A percentile compares a stretch with the other conserved stretches of the same genome.
phyloP scores from a whole-genome alignment of 768 basidiomycete genomes.

The Lactifluus volemus region DNA sequence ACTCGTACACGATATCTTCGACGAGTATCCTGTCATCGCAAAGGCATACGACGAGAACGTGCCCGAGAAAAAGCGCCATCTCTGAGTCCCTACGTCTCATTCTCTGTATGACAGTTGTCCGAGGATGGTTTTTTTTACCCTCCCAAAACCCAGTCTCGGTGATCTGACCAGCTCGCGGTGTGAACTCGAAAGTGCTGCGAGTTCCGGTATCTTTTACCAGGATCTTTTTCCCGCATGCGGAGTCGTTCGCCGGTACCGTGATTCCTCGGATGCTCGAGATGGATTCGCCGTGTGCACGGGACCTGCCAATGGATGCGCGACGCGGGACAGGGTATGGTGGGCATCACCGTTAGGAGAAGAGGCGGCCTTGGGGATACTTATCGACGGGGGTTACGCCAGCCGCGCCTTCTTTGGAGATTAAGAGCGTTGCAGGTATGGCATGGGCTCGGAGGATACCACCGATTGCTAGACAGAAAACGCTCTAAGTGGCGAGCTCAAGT shows the following conservation, averaged over 20 bases:
- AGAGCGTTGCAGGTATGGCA: constrained; percentile 44
- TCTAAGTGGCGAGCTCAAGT: too few relatives aligned
- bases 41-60: constrained; percentile 92
- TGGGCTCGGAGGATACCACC: too few relatives aligned
- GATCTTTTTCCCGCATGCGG: constrained; percentile 68
- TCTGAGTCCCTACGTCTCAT: background rate
- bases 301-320: constrained; percentile 35
- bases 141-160: constrained; percentile 97
- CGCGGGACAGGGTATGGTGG: constrained; percentile 29
- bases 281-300: constrained; percentile 45
- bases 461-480: too few relatives aligned
- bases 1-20: constrained; percentile 92
- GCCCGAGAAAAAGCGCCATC: constrained; percentile 58
- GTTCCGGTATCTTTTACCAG: constrained; percentile 65
- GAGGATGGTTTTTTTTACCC: constrained; percentile 81
- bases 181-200: constrained; percentile 43
- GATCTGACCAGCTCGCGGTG: constrained; percentile 86
- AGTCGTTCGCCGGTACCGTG: constrained; percentile 45
- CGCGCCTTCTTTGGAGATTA: constrained; percentile 79
- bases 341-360: constrained; percentile 14
- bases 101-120: constrained; percentile 46
- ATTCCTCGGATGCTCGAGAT: constrained; percentile 42
- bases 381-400: constrained; percentile 25
- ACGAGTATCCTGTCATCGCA: constrained; percentile 92
- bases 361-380: constrained; percentile 23